These are phyloP conservation scores for Nemania sp. DNA, from an alignment of 2,329 filamentous ascomycete species.

Conservation along the genomic window DNA sequence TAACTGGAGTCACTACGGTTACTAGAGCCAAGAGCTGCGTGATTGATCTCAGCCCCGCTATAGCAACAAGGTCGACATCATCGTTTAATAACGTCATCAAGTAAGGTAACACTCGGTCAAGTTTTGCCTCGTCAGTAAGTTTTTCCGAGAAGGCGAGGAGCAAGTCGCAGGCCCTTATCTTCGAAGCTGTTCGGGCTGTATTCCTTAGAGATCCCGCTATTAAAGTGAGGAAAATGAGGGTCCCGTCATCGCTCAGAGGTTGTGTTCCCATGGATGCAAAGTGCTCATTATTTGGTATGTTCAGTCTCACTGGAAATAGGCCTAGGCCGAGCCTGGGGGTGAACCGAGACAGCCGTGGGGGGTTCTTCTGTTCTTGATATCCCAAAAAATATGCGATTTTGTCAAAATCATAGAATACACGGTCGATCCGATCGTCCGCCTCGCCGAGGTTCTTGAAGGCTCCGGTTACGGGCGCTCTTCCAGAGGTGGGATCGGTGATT, in stretches of 20 bases:
- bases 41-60: constrained; percentile 82
- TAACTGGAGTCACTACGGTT: constrained; percentile 79
- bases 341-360: constrained; percentile 38
- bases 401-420: constrained; percentile 92
- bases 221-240: constrained; percentile 86
- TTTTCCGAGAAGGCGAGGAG: constrained; percentile 89
- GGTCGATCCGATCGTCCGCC: constrained; percentile 90
- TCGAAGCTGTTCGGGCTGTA: constrained; percentile 84
- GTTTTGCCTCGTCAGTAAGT: constrained; percentile 90
- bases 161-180: constrained; percentile 86
- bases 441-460: constrained; percentile 75
- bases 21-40: constrained; percentile 89
- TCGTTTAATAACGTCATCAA: constrained; percentile 82
- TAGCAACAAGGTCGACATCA: constrained; percentile 78
- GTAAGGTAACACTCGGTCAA: constrained; percentile 91
- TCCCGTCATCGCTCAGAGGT: constrained; percentile 78
- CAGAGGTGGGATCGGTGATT: constrained; percentile 87
- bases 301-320: constrained; percentile 79
- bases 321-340: constrained; percentile 57
- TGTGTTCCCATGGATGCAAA: constrained; percentile 63
- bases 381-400: constrained; percentile 96
- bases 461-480: constrained; percentile 70
- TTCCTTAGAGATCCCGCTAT: constrained; percentile 88
- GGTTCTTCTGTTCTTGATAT: constrained; percentile 58
- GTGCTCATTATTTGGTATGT: constrained; percentile 83